These are phyloP conservation scores for Zangia roseola DNA, from an alignment of 768 basidiomycete genomes.

Conservation along the genomic window DNA sequence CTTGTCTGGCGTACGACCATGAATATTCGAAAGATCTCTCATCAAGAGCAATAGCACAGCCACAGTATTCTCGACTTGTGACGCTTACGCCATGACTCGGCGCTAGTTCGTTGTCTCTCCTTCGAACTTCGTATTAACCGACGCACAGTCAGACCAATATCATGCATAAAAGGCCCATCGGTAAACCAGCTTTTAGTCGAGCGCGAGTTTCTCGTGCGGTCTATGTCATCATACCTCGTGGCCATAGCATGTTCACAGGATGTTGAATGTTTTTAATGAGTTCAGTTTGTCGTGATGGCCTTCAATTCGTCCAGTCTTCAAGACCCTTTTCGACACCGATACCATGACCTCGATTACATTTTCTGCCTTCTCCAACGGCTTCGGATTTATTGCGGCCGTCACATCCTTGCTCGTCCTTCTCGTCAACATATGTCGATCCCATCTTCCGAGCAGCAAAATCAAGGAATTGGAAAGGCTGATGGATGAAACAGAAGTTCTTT, in stretches of 20 bases:
- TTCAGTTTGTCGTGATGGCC: not conserved
- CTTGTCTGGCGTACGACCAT: too few relatives aligned
- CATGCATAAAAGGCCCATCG: too few relatives aligned
- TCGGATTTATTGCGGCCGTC: not conserved
- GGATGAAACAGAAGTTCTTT: not conserved
- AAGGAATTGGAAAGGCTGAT: not conserved
- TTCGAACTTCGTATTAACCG: too few relatives aligned
- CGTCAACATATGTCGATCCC: not conserved
- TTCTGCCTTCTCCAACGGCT: not conserved
- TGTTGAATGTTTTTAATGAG: not conserved
- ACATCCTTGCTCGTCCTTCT: not conserved
- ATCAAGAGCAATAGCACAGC: too few relatives aligned
- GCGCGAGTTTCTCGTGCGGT: not conserved
- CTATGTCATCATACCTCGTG: not conserved
- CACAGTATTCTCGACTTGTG: too few relatives aligned
- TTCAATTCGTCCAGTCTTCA: too few relatives aligned
- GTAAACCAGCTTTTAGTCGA: not conserved
- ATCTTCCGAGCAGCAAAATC: not conserved
- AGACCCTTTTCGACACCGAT: not conserved
- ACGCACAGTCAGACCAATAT: too few relatives aligned
- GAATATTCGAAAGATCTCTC: too few relatives aligned
- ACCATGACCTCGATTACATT: not conserved
- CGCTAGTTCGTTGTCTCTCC: too few relatives aligned
- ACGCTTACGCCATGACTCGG: too few relatives aligned
- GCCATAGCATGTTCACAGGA: constrained; percentile 5